These are phyloP conservation scores for Hericium alpestre DNA, from an alignment of 768 basidiomycete species.

Conservation along the genomic window DNA sequence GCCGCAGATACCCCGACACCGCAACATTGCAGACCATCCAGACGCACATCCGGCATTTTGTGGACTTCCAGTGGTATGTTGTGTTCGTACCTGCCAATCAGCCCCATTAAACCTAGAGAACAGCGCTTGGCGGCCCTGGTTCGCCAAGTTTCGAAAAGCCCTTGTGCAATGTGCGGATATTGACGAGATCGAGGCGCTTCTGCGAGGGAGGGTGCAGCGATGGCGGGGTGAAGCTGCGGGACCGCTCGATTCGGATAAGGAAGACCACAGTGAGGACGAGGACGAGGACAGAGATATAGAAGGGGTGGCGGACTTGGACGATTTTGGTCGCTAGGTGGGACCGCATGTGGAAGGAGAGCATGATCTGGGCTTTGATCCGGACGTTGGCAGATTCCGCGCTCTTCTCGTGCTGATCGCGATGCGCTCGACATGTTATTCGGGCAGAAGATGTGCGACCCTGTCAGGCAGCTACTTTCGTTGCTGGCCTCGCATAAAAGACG, in stretches of 20 bases:
- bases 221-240: background rate
- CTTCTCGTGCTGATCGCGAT: too few species aligned
- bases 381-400: too few species aligned
- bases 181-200: background rate
- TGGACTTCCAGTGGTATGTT: slow-evolving; percentile 45
- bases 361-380: too few species aligned
- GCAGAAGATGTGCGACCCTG: too few species aligned
- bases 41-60: slow-evolving; percentile 55
- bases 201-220: background rate
- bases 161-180: background rate
- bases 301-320: too few species aligned
- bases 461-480: too few species aligned
- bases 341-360: too few species aligned
- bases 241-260: background rate
- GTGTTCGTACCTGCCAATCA: background rate
- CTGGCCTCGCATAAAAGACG: too few species aligned
- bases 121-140: background rate
- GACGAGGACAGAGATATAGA: too few species aligned
- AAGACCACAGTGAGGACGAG: background rate
- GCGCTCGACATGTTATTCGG: too few species aligned
- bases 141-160: background rate
- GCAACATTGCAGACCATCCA: slow-evolving; percentile 39
- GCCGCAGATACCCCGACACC: slow-evolving; percentile 37
- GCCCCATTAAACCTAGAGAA: slow-evolving; percentile 22
- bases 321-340: too few species aligned